phyloP scores from a whole-genome alignment of 192 early-diverging fungal species.

The Umbelopsis ramanniana region DNA sequence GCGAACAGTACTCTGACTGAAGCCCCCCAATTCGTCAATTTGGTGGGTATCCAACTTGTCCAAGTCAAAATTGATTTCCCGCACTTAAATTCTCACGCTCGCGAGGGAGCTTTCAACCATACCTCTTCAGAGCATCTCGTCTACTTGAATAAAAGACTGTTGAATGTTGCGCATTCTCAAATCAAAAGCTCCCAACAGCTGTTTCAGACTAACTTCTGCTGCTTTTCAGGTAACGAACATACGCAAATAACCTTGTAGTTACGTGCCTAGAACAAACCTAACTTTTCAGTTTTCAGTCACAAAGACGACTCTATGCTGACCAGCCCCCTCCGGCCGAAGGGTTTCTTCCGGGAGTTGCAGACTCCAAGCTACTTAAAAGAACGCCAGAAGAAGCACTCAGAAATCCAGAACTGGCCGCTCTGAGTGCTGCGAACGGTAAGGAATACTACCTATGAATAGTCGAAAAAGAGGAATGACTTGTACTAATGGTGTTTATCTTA shows the following conservation, averaged over 20 bases:
- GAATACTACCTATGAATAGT: neutral
- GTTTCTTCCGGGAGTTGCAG: conserved; percentile 78
- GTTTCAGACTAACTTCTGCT: conserved; percentile 1
- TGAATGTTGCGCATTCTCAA: conserved; percentile 17
- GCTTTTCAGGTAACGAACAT: neutral
- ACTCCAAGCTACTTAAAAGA: conserved; percentile 78
- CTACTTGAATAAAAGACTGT: neutral
- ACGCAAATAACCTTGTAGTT: neutral
- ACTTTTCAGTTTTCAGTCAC: neutral
- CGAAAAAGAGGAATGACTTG: neutral
- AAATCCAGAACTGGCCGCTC: conserved; percentile 68
- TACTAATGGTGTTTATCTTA: conserved; percentile 7
- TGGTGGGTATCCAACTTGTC: too few species aligned
- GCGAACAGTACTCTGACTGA: too few species aligned
- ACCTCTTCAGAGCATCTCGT: conserved; percentile 10
- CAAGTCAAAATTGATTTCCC: conserved; percentile 1
- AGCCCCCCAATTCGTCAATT: too few species aligned
- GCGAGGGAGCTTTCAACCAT: neutral
- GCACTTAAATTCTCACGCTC: conserved; percentile 18
- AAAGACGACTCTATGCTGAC: conserved; percentile 4
- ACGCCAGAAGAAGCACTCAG: conserved; percentile 72
- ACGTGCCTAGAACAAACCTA: neutral
- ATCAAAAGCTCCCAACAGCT: neutral
- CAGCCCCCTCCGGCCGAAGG: conserved; percentile 78
- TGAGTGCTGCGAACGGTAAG: conserved; percentile 62